Conservation (phyloP, 2,329 filamentous ascomycete genomes). For the Fusarium nematophilum region DNA sequence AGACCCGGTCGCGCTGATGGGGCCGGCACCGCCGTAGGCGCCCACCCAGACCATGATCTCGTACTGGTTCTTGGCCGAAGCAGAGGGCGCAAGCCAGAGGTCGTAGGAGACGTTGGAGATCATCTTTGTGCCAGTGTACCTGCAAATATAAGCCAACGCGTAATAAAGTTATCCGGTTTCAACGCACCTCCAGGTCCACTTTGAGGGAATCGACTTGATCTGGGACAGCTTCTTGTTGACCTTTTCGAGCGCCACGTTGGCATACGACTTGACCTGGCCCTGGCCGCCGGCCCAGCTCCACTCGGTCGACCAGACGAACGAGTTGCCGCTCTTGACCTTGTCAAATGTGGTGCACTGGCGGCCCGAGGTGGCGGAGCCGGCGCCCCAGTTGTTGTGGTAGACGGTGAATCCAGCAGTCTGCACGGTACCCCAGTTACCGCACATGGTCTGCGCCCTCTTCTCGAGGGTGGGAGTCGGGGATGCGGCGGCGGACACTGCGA, state of each 20-base stretch:
- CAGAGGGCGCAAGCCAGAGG: slow-evolving; percentile 65
- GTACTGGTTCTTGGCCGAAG: slow-evolving; percentile 58
- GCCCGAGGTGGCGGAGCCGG: slow-evolving; percentile 48
- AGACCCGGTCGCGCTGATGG: slow-evolving; percentile 53
- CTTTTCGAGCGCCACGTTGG: slow-evolving; percentile 53
- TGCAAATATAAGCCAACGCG: slow-evolving; percentile 34
- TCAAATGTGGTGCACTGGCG: slow-evolving; percentile 54
- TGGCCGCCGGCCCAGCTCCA: slow-evolving; percentile 54
- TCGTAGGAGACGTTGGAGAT: slow-evolving; percentile 70
- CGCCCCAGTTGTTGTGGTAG: slow-evolving; percentile 64
- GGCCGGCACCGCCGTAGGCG: slow-evolving; percentile 66
- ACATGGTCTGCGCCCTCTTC: slow-evolving; percentile 48
- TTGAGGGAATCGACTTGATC: slow-evolving; percentile 50
- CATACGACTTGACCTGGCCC: slow-evolving; percentile 55
- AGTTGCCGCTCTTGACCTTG: slow-evolving; percentile 45
- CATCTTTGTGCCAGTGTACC: slow-evolving; percentile 45
- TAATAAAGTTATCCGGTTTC: not conserved
- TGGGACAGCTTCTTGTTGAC: slow-evolving; percentile 47
- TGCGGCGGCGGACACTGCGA: slow-evolving; percentile 44
- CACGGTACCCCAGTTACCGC: slow-evolving; percentile 52
- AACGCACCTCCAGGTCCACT: slow-evolving; percentile 41
- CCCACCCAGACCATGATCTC: slow-evolving; percentile 75
- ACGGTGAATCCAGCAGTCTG: slow-evolving; percentile 56
- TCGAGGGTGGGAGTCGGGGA: slow-evolving; percentile 44
- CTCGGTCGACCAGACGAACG: slow-evolving; percentile 53